Evolutionary conservation across 257 asterid species (phyloP), one percentile per base, ranked within the genome.

Genomic region (Solanum chiquidenum): DNA sequence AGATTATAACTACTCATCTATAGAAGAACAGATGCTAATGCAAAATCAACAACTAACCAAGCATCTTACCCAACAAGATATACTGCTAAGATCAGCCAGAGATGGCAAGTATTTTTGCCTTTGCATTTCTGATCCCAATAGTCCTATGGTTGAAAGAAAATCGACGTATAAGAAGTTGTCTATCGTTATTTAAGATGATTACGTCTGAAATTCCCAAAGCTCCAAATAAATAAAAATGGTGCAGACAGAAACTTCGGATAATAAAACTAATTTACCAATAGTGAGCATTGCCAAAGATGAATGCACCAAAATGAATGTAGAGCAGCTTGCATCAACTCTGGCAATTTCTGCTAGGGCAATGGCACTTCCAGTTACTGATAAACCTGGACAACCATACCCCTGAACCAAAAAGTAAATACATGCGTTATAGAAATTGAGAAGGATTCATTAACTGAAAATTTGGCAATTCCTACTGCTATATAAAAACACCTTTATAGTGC

Each of bases 321-420:
- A 94, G 92, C 96, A 94, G 90, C 99, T 97, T 89, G 99, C 99
- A 92, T 97, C 99, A 88, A 97, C 99, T 92, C 99, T 95, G 42
- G 99, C 94, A 87, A 94, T 18, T 93, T 97, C 99, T 55, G 98
- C 98, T 2, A 88, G 21, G 85, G 98, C 97, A 90, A 97, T 66
- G 35, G 99, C 99, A 93, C 87, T 97, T 55, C 93, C 98, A 86
- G 98, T 96, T 69, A 97, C 83, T 20, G 99, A 94, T 83, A 94
- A 92, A 73, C 92, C 93, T 58, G 99, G 98, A 87, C 99, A 97
- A 27, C 99, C 99, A 90, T 97, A 97, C 10, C 99, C 99, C 99
- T 94, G 91, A 66, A 83, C 79, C 31, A 62, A 75, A 12, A 85
- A 82, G 21, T 72, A 86, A 80, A 14, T 73, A 72, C 34, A 33